These are phyloP conservation scores for Aureobasidium subglaciale DNA, from an alignment of 2,329 filamentous ascomycete species.

Conservation along the genomic window DNA sequence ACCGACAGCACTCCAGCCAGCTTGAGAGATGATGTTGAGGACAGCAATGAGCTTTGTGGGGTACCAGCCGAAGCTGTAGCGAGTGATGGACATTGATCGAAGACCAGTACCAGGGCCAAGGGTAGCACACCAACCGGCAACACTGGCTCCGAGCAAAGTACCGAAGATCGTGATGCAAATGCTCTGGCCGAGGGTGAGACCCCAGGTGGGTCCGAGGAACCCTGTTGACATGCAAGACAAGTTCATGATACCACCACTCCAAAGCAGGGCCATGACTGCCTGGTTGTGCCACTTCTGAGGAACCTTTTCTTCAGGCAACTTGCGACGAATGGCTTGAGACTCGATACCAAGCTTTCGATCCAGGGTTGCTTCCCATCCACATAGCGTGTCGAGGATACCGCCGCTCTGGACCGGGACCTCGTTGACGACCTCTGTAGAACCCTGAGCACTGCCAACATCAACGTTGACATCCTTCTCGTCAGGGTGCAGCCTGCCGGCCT, in stretches of 20 bases:
- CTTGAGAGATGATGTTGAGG: conserved; percentile 42
- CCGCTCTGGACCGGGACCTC: conserved; percentile 17
- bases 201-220: conserved; percentile 44
- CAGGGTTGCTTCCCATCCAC: conserved; percentile 34
- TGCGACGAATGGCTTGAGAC: conserved; percentile 42
- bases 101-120: conserved; percentile 31
- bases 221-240: conserved; percentile 32
- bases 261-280: conserved; percentile 29
- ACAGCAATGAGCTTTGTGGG: conserved; percentile 42
- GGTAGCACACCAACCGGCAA: conserved; percentile 29
- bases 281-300: conserved; percentile 33
- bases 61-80: conserved; percentile 46
- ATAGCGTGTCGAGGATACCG: conserved; percentile 28
- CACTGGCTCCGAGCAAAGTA: conserved; percentile 27
- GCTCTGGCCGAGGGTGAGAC: conserved; percentile 37
- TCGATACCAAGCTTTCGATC: conserved; percentile 42
- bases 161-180: conserved; percentile 27
- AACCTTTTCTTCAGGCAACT: conserved; percentile 38
- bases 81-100: conserved; percentile 38
- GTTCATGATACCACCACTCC: conserved; percentile 31
- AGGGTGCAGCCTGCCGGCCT: background rate
- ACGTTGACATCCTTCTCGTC: conserved; percentile 12
- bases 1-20: conserved; percentile 36
- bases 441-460: conserved; percentile 9
- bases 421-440: conserved; percentile 1